A percentile compares a stretch with the other conserved stretches of the same genome.
Evolutionary conservation across 164 flowering plant species (phyloP).

Genomic region (Vitis vinifera): ASM3070453v1 NC_081821.1:2742001-2742500

Average conservation of each 20-base stretch:
- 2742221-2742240: constrained; percentile 78
- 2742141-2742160: no score
- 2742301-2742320: constrained; percentile 90
- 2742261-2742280: constrained; percentile 87
- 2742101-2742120: no score
- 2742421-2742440: constrained; percentile 2
- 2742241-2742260: constrained; percentile 83
- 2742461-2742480: not conserved
- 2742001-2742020: no score
- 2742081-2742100: not conserved
- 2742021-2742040: no score
- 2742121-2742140: no score
- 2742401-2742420: constrained; percentile 4
- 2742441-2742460: constrained; percentile 12
- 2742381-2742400: no score
- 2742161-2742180: not conserved
- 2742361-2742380: constrained; percentile 5
- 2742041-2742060: no score
- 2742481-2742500: constrained; percentile 25
- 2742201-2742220: not conserved
- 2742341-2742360: constrained; percentile 30
- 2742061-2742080: not conserved
- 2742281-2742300: constrained; percentile 93
- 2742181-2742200: not conserved
- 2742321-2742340: constrained; percentile 80